phyloP scores from a whole-genome alignment of 306 rosid species.

The Quercus variabilis region DNA sequence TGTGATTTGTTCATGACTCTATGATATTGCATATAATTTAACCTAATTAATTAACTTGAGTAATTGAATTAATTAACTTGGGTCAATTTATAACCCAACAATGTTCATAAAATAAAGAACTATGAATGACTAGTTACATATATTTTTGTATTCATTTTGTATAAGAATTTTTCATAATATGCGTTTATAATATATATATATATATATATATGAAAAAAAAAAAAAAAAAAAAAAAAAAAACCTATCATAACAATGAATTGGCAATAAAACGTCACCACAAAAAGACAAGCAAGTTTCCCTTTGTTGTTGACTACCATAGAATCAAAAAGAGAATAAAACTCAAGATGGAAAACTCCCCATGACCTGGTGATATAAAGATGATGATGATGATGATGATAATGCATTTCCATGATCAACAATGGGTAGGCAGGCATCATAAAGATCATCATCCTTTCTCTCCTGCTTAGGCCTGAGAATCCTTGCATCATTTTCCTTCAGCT shows the following conservation, averaged over 20 bases:
- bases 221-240: not conserved
- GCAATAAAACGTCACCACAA: not conserved
- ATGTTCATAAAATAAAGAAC: not conserved
- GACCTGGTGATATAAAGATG: constrained; percentile 38
- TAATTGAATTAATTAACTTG: too few species aligned
- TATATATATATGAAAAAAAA: not conserved
- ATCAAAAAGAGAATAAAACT: not conserved
- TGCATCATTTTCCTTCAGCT: constrained; percentile 41
- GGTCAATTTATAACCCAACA: too few species aligned
- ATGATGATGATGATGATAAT: constrained; percentile 24
- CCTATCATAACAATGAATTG: not conserved
- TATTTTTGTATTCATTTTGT: constrained; percentile 26
- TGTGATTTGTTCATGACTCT: too few species aligned
- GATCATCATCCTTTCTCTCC: constrained; percentile 54
- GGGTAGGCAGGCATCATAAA: constrained; percentile 38
- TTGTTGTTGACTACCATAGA: constrained; percentile 8
- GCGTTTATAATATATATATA: not conserved
- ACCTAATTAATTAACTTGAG: too few species aligned
- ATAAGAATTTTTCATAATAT: constrained; percentile 5
- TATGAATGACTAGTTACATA: constrained; percentile 21
- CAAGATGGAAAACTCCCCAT: constrained; percentile 56
- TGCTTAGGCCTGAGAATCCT: constrained; percentile 65
- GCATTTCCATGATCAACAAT: constrained; percentile 43
- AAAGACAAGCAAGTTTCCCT: constrained; percentile 10
- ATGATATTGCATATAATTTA: too few species aligned